phyloP scores from a whole-genome alignment of 2,329 filamentous ascomycete species.

The Penicillium sp. region DNA sequence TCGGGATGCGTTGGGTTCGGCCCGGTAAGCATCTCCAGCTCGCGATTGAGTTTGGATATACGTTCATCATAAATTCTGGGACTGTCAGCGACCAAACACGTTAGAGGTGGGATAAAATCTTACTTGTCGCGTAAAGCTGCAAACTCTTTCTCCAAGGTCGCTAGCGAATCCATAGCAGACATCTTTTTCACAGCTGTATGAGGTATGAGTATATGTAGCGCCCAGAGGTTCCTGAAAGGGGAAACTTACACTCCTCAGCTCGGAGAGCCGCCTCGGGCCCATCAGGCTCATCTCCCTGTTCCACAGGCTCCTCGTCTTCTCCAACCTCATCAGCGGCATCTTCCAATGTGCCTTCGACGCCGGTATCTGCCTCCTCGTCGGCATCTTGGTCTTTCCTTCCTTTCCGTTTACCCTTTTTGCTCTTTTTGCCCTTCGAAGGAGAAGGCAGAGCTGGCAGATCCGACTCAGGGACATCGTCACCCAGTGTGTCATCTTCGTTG shows the following conservation, averaged over 20 bases:
- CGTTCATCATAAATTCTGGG: conserved; percentile 80
- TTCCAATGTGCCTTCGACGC: conserved; percentile 40
- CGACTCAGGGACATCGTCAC: conserved; percentile 33
- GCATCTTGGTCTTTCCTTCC: conserved; percentile 41
- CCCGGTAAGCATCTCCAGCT: conserved; percentile 58
- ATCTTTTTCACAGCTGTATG: conserved; percentile 69
- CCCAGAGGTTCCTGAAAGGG: neutral
- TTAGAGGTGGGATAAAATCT: conserved; percentile 17
- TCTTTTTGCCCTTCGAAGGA: conserved; percentile 38
- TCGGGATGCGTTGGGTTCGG: conserved; percentile 74
- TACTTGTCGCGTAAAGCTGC: conserved; percentile 68
- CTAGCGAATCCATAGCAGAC: conserved; percentile 73
- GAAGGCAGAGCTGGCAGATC: conserved; percentile 29
- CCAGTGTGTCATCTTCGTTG: conserved; percentile 31
- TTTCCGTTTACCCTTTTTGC: conserved; percentile 47
- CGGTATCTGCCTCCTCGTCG: conserved; percentile 38
- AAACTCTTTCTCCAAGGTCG: conserved; percentile 83
- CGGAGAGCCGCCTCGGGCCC: conserved; percentile 46
- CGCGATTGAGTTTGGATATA: conserved; percentile 71
- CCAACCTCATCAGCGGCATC: conserved; percentile 47
- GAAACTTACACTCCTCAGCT: conserved; percentile 48
- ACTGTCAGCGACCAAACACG: conserved; percentile 14
- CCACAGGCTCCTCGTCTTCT: conserved; percentile 49
- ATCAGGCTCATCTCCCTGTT: conserved; percentile 46
- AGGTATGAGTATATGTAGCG: conserved; percentile 4